Evolutionary conservation across 2,329 filamentous ascomycete species (phyloP).

Genomic region (Sclerotinia nivalis): DNA sequence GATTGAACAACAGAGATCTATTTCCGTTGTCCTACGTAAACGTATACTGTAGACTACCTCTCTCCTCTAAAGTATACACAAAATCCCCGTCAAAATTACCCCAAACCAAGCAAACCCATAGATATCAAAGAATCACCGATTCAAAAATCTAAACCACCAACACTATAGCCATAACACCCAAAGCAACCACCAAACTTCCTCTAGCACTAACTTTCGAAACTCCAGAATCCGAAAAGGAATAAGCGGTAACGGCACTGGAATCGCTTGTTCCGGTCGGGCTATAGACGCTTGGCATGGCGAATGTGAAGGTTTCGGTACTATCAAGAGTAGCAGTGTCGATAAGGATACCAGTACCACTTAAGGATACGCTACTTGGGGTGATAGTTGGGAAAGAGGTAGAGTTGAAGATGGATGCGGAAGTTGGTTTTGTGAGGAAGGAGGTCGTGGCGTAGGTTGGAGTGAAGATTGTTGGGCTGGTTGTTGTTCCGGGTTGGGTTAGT

Average conservation of each 20-base stretch:
- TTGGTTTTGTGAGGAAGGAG: slow-evolving; percentile 12
- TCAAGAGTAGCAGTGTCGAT: slow-evolving; percentile 8
- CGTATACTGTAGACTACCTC: background rate
- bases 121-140: background rate
- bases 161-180: background rate
- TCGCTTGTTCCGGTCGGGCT: slow-evolving; percentile 9
- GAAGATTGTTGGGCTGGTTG: background rate
- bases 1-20: background rate
- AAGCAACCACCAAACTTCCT: background rate
- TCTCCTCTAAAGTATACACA: background rate
- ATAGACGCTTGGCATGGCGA: slow-evolving; percentile 14
- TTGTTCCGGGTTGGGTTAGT: background rate
- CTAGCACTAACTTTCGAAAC: background rate
- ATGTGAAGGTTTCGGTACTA: slow-evolving; percentile 12
- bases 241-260: slow-evolving; percentile 9
- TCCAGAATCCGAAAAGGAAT: background rate
- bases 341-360: slow-evolving; percentile 7
- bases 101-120: background rate
- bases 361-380: background rate
- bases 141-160: slow-evolving; percentile 5
- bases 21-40: background rate
- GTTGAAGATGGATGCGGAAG: slow-evolving; percentile 1
- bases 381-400: background rate
- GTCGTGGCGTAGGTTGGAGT: background rate
- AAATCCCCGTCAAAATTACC: background rate